Percentiles rank a stretch among this genome's conserved stretches.
Evolutionary conservation across 2,329 filamentous ascomycete genomes (phyloP).

Genomic region (Aspergillus sp.): DNA sequence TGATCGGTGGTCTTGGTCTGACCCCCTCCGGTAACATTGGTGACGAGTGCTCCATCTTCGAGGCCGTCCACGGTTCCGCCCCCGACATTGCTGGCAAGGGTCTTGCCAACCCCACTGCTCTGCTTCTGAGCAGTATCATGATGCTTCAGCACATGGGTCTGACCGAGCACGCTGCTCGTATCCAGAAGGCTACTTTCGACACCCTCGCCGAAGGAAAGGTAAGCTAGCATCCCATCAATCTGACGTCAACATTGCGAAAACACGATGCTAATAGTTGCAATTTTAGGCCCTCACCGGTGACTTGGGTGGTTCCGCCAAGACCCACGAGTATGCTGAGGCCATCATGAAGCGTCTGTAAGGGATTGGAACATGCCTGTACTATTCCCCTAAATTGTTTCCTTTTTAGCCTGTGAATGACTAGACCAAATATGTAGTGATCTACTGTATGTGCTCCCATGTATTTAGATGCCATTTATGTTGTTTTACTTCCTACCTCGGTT

Average conservation of each 20-base stretch:
- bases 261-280: constrained; percentile 17
- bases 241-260: no score
- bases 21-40: constrained; percentile 98
- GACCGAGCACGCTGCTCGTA: constrained; percentile 77
- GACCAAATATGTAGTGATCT: constrained; percentile 40
- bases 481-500: background rate
- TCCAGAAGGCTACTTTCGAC: constrained; percentile 93
- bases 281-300: constrained; percentile 80
- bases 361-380: constrained; percentile 36
- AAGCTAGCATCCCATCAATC: constrained; percentile 25
- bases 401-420: constrained; percentile 41
- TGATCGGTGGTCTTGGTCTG: constrained; percentile 95
- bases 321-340: constrained; percentile 86
- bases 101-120: constrained; percentile 94
- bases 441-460: constrained; percentile 39
- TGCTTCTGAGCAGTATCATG: constrained; percentile 96
- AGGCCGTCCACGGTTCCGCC: constrained; percentile 96
- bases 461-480: constrained; percentile 25
- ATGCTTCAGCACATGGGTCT: constrained; percentile 99
- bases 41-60: constrained; percentile 99
- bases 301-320: constrained; percentile 94
- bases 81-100: constrained; percentile 96
- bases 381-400: constrained; percentile 37
- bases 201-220: constrained; percentile 94
- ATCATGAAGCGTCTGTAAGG: constrained; percentile 71